These are phyloP conservation scores for Fusarium chlamydosporum DNA, from an alignment of 2,329 filamentous ascomycete species.

Conservation along the genomic window DNA sequence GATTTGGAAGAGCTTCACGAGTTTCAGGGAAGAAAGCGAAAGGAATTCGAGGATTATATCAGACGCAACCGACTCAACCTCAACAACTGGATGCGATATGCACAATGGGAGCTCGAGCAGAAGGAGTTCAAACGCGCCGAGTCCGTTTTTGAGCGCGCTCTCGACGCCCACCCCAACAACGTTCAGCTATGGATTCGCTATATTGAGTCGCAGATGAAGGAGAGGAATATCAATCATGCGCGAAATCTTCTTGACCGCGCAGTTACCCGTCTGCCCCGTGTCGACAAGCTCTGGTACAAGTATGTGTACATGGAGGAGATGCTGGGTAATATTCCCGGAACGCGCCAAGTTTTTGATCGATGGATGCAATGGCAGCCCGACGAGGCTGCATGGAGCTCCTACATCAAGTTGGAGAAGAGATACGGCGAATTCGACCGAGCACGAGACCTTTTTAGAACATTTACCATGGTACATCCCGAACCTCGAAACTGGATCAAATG, in stretches of 20 bases:
- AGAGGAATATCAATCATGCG: slow-evolving; percentile 94
- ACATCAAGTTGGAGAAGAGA: slow-evolving; percentile 96
- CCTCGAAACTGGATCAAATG: slow-evolving; percentile 99
- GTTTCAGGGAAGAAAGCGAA: slow-evolving; percentile 94
- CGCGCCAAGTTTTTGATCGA: slow-evolving; percentile 92
- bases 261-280: slow-evolving; percentile 89
- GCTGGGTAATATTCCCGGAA: slow-evolving; percentile 92
- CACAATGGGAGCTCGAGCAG: slow-evolving; percentile 96
- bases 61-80: slow-evolving; percentile 94
- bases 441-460: slow-evolving; percentile 89
- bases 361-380: slow-evolving; percentile 99
- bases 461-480: slow-evolving; percentile 93
- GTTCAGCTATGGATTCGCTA: slow-evolving; percentile 93
- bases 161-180: slow-evolving; percentile 91
- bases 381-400: slow-evolving; percentile 93
- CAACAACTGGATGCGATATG: slow-evolving; percentile 99
- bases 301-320: slow-evolving; percentile 99
- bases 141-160: slow-evolving; percentile 92
- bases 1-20: slow-evolving; percentile 98
- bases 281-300: slow-evolving; percentile 99
- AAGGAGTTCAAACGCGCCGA: slow-evolving; percentile 95
- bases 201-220: slow-evolving; percentile 95
- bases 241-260: slow-evolving; percentile 94
- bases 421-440: slow-evolving; percentile 93
- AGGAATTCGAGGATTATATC: slow-evolving; percentile 98